Conservation (phyloP, 2,329 filamentous ascomycete species). For the Pseudocercospora cruenta region DNA sequence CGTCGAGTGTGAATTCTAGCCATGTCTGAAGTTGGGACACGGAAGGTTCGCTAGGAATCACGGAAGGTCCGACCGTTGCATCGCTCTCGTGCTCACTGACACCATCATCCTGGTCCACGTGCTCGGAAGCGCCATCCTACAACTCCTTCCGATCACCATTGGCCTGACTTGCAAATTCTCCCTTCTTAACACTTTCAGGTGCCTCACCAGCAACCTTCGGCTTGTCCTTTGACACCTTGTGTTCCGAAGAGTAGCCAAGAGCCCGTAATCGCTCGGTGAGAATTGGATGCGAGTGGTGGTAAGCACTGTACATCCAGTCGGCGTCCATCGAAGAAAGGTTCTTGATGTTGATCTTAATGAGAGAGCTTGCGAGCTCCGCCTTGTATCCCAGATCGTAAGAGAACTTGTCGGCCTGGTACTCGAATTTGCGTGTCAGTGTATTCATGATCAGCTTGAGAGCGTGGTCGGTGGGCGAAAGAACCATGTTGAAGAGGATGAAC, state of each 20-base stretch:
- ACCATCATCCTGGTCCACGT: background rate
- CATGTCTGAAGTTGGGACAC: background rate
- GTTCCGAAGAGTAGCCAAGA: conserved; percentile 78
- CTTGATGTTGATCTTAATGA: conserved; percentile 97
- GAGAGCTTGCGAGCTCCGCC: conserved; percentile 77
- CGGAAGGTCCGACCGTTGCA: background rate
- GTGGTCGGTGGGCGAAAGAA: conserved; percentile 92
- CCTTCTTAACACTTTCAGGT: background rate
- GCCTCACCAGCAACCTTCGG: conserved; percentile 24
- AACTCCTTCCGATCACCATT: conserved; percentile 19
- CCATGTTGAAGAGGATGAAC: conserved; percentile 96
- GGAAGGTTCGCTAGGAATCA: background rate
- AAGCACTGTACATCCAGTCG: conserved; percentile 97
- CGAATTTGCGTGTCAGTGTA: conserved; percentile 88
- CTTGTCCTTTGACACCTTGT: conserved; percentile 56
- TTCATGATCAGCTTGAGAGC: conserved; percentile 95
- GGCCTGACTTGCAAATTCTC: background rate
- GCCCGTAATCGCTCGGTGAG: conserved; percentile 90
- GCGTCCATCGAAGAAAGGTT: conserved; percentile 99
- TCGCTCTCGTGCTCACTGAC: background rate
- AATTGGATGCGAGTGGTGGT: conserved; percentile 98
- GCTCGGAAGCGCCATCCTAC: conserved; percentile 4
- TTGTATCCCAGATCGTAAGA: conserved; percentile 83
- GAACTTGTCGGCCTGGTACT: conserved; percentile 91
- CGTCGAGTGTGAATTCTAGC: background rate